Conservation (phyloP, 306 rosid genomes). For the Gynostemma pentaphyllum region DNA sequence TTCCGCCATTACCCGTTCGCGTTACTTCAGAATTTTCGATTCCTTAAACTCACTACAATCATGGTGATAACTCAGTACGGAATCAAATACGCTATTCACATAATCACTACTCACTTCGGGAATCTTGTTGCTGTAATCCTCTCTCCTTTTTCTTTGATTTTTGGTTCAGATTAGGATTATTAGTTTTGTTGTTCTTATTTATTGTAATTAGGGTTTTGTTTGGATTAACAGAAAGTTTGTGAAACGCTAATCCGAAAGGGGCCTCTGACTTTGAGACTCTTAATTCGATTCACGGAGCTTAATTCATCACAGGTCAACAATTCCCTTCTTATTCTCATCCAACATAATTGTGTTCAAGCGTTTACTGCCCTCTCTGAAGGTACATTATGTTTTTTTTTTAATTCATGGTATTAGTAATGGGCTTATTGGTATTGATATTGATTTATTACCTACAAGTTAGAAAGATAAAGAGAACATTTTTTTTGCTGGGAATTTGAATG, state of each 20-base stretch:
- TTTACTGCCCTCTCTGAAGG: conserved; percentile 20
- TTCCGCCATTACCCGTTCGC: not conserved
- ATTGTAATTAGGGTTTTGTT: not conserved
- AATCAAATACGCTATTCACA: conserved; percentile 53
- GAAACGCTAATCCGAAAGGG: conserved; percentile 50
- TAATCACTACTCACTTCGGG: conserved; percentile 76
- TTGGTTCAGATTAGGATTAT: not conserved
- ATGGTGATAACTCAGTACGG: conserved; percentile 46
- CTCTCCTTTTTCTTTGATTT: not conserved
- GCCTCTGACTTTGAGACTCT: conserved; percentile 28
- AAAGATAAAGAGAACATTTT: too few species aligned
- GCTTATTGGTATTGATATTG: not conserved
- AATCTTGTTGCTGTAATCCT: conserved; percentile 53
- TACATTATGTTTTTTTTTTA: conserved; percentile 10
- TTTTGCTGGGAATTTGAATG: too few species aligned
- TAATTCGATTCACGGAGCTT: conserved; percentile 53
- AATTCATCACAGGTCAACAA: conserved; percentile 50
- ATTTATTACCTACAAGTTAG: not conserved
- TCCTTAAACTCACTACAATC: not conserved
- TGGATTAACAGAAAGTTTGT: conserved; percentile 56
- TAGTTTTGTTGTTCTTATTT: not conserved
- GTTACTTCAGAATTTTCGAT: not conserved
- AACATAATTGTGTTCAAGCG: conserved; percentile 81
- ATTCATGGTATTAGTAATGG: not conserved
- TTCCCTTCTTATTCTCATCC: conserved; percentile 72